These are phyloP conservation scores for Hanseniaspora jakobsenii DNA, from an alignment of 805 yeast genomes.

Conservation along the genomic window DNA sequence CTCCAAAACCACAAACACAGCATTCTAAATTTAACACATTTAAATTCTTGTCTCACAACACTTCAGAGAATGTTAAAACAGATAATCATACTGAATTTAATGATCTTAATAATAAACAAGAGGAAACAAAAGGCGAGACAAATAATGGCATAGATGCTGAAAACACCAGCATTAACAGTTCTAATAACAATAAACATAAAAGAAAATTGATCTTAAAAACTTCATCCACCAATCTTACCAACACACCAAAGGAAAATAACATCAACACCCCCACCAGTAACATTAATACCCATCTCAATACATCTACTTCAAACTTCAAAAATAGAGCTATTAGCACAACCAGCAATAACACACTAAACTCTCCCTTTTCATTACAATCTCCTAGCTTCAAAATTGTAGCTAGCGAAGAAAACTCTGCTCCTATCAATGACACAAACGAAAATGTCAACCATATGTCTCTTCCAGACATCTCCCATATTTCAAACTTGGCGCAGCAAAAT, in stretches of 20 bases:
- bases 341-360: constrained; percentile 1
- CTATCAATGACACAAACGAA: background rate
- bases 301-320: background rate
- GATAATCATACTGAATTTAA: background rate
- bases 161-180: background rate
- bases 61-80: background rate
- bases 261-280: background rate
- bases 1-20: too few relatives aligned
- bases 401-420: background rate
- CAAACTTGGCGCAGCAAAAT: constrained; percentile 1
- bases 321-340: background rate
- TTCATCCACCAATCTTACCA: background rate
- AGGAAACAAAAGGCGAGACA: constrained; percentile 3
- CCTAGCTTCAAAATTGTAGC: constrained; percentile 15
- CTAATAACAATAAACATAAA: background rate
- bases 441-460: background rate
- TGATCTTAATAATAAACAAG: constrained; percentile 6
- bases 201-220: background rate
- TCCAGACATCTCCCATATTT: background rate
- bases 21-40: too few relatives aligned
- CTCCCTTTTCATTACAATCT: constrained; percentile 13
- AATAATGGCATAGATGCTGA: background rate
- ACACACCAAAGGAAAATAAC: background rate
- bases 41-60: background rate
- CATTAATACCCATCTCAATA: background rate